A percentile compares a stretch with the other conserved stretches of the same genome.
Conservation (phyloP, 2,329 filamentous ascomycete genomes). For the Trichocomaceae sp. region DNA sequence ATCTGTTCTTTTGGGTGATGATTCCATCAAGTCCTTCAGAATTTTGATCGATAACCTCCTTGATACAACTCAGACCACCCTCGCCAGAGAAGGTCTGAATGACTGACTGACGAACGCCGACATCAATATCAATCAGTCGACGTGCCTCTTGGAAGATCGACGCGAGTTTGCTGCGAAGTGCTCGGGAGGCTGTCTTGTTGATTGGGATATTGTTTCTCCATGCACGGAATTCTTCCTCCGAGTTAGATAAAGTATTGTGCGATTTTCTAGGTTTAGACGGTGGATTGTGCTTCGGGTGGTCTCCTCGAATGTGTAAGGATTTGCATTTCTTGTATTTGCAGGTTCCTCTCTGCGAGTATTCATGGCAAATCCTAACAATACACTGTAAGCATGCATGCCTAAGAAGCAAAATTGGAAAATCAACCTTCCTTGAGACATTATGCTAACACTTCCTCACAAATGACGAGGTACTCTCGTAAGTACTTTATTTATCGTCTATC, state of each 20-base stretch:
- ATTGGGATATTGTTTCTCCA: not conserved
- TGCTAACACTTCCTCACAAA: no score
- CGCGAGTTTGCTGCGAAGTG: slow-evolving; percentile 9
- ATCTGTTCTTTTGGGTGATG: slow-evolving; percentile 15
- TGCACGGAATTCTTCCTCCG: not conserved
- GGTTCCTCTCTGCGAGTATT: not conserved
- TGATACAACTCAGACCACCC: slow-evolving; percentile 24
- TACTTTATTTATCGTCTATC: no score
- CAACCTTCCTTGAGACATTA: no score
- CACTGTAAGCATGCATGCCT: no score
- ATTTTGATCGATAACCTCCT: slow-evolving; percentile 22
- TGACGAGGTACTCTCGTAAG: no score
- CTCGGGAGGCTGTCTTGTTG: not conserved
- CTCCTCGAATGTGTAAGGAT: not conserved
- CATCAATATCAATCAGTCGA: slow-evolving; percentile 20
- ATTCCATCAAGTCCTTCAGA: slow-evolving; percentile 14
- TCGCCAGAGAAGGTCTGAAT: slow-evolving; percentile 25
- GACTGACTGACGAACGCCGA: slow-evolving; percentile 22
- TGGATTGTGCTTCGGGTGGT: not conserved
- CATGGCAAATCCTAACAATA: no score
- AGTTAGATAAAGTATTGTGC: not conserved
- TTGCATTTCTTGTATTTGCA: slow-evolving; percentile 5
- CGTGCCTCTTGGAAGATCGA: slow-evolving; percentile 23
- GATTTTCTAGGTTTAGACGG: not conserved
- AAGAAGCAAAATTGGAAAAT: no score